Conservation (phyloP, 2,329 filamentous ascomycete species). For the Aspergillus candidus region DNA sequence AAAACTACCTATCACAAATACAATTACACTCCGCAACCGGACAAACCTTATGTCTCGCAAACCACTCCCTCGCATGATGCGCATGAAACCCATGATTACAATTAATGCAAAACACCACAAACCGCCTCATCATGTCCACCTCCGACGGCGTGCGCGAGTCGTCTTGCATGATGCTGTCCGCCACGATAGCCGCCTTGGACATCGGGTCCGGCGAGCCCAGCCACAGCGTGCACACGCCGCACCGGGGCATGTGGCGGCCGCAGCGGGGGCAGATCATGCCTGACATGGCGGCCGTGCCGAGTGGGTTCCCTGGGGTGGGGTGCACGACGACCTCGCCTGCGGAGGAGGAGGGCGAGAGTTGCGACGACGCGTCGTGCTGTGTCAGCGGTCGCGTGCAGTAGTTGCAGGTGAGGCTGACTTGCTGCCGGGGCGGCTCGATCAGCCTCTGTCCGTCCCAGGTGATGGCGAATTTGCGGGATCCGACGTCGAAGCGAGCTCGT, state of each 20-base stretch:
- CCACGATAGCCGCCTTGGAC: slow-evolving; percentile 33
- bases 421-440: slow-evolving; percentile 46
- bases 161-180: slow-evolving; percentile 22
- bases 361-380: slow-evolving; percentile 35
- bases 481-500: slow-evolving; percentile 54
- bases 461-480: slow-evolving; percentile 49
- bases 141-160: slow-evolving; percentile 22
- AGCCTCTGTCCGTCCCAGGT: slow-evolving; percentile 46
- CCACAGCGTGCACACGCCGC: slow-evolving; percentile 57
- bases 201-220: slow-evolving; percentile 53
- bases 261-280: slow-evolving; percentile 57
- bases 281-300: slow-evolving; percentile 31
- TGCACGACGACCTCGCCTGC: slow-evolving; percentile 28
- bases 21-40: slow-evolving; percentile 38
- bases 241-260: slow-evolving; percentile 57
- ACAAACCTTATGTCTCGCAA: slow-evolving; percentile 38
- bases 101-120: slow-evolving; percentile 56
- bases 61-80: slow-evolving; percentile 58
- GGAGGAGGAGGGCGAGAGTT: slow-evolving; percentile 19
- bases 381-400: slow-evolving; percentile 56
- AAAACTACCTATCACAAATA: slow-evolving; percentile 31
- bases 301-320: slow-evolving; percentile 31
- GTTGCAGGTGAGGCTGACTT: slow-evolving; percentile 54
- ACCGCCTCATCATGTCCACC: slow-evolving; percentile 47
- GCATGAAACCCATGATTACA: slow-evolving; percentile 61